Conservation (phyloP, 2,329 filamentous ascomycete species). For the Pyrenophora teres region DNA sequence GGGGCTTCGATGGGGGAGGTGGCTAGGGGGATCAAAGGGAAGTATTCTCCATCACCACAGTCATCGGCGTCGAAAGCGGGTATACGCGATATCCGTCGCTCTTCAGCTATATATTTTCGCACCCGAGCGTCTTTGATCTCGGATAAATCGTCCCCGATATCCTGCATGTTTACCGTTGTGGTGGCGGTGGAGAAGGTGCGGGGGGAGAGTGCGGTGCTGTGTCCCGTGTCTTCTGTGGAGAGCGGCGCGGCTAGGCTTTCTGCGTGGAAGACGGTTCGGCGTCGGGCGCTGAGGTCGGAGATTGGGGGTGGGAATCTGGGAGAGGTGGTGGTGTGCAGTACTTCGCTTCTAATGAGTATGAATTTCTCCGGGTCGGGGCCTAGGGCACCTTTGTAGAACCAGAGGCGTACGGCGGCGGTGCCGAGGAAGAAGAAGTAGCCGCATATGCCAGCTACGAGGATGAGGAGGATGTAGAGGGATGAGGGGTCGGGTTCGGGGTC, state of each 20-base stretch:
- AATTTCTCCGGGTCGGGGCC: constrained; percentile 23
- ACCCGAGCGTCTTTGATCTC: constrained; percentile 10
- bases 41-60: constrained; percentile 35
- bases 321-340: no score
- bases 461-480: constrained; percentile 22
- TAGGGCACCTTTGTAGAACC: constrained; percentile 32
- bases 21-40: constrained; percentile 29
- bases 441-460: constrained; percentile 22
- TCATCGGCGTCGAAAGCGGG: constrained; percentile 38
- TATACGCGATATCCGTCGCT: constrained; percentile 30
- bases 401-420: constrained; percentile 27
- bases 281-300: constrained; percentile 12
- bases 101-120: constrained; percentile 24
- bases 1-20: constrained; percentile 9
- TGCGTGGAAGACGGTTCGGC: constrained; percentile 1
- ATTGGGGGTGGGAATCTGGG: no score
- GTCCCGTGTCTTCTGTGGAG: not conserved
- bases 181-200: not conserved
- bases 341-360: constrained; percentile 20
- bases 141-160: constrained; percentile 4
- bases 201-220: constrained; percentile 2
- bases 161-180: constrained; percentile 13
- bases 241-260: not conserved
- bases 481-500: constrained; percentile 1
- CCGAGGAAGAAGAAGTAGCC: constrained; percentile 28